Conservation (phyloP, 1,284 basidiomycete genomes). For the Polyporus tsugae region DNA sequence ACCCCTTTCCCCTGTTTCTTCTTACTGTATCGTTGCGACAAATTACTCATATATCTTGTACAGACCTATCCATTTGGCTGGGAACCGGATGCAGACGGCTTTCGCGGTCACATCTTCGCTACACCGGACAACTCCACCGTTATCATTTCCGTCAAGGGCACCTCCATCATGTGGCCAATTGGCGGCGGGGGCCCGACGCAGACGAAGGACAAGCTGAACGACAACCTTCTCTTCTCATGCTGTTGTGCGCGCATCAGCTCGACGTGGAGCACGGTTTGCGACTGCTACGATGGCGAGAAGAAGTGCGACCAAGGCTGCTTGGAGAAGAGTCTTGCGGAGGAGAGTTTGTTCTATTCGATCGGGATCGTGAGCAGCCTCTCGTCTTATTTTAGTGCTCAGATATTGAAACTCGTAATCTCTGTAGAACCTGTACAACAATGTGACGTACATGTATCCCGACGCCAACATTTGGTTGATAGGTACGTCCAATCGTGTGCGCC, state of each 20-base stretch:
- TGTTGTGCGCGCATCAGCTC: conserved; percentile 95
- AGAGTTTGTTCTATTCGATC: conserved; percentile 90
- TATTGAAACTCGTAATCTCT: not conserved
- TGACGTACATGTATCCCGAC: conserved; percentile 93
- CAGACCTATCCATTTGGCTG: conserved; percentile 92
- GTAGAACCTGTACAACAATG: conserved; percentile 92
- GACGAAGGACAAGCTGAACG: conserved; percentile 93
- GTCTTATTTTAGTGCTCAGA: not conserved
- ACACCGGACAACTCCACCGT: conserved; percentile 86
- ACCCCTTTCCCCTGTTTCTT: conserved; percentile 12
- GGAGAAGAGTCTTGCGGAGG: conserved; percentile 80
- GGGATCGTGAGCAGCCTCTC: conserved; percentile 69
- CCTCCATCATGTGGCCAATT: conserved; percentile 77
- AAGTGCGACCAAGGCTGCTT: conserved; percentile 89
- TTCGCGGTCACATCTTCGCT: conserved; percentile 93
- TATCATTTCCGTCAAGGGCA: conserved; percentile 94
- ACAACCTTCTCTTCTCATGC: conserved; percentile 96
- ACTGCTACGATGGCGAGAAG: conserved; percentile 84
- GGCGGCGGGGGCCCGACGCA: conserved; percentile 87
- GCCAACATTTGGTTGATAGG: conserved; percentile 92
- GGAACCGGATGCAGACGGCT: conserved; percentile 88
- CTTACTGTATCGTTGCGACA: not conserved
- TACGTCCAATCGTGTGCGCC: conserved; percentile 13
- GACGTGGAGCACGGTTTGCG: conserved; percentile 95
- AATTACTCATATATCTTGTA: not conserved